phyloP scores from a whole-genome alignment of 108 stramenopile species.

The Aureococcus anophagefferens region DNA sequence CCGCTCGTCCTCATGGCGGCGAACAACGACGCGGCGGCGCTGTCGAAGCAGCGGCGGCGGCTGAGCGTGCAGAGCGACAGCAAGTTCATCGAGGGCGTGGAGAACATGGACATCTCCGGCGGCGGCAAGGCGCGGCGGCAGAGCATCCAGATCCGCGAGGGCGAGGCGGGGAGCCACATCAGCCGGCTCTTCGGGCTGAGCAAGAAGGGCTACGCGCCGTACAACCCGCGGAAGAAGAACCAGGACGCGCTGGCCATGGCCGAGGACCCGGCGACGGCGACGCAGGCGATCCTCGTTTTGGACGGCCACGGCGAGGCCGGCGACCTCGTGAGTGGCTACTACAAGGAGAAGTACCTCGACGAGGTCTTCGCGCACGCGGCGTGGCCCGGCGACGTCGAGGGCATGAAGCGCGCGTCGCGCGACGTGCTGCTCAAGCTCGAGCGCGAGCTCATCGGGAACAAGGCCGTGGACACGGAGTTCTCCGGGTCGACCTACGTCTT shows the following conservation, averaged over 20 bases:
- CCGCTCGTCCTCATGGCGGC: too few species aligned
- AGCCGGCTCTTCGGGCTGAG: constrained; percentile 62
- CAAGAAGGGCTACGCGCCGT: constrained; percentile 95
- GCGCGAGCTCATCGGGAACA: constrained; percentile 70
- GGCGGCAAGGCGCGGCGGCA: too few species aligned
- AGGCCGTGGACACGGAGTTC: constrained; percentile 85
- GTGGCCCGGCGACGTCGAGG: constrained; percentile 56
- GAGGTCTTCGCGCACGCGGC: constrained; percentile 75
- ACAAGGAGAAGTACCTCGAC: constrained; percentile 71
- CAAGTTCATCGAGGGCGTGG: too few species aligned
- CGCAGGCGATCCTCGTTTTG: constrained; percentile 80
- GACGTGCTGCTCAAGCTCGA: constrained; percentile 82
- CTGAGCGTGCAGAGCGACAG: too few species aligned
- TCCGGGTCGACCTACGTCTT: constrained; percentile 88
- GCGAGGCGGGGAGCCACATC: not conserved
- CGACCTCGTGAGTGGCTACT: constrained; percentile 77
- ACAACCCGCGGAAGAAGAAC: constrained; percentile 97
- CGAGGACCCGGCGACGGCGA: constrained; percentile 76
- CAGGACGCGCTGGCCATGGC: constrained; percentile 95
- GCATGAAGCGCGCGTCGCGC: constrained; percentile 46
- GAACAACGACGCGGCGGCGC: too few species aligned
- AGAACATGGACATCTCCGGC: too few species aligned
- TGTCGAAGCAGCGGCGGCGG: too few species aligned
- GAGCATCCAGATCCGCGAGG: too few species aligned
- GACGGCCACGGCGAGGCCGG: constrained; percentile 98